Evolutionary conservation across 225 moss, liverwort and hornwort genomes (phyloP), one percentile per base, ranked within the genome.

Genomic region (Asterella californica): DNA sequence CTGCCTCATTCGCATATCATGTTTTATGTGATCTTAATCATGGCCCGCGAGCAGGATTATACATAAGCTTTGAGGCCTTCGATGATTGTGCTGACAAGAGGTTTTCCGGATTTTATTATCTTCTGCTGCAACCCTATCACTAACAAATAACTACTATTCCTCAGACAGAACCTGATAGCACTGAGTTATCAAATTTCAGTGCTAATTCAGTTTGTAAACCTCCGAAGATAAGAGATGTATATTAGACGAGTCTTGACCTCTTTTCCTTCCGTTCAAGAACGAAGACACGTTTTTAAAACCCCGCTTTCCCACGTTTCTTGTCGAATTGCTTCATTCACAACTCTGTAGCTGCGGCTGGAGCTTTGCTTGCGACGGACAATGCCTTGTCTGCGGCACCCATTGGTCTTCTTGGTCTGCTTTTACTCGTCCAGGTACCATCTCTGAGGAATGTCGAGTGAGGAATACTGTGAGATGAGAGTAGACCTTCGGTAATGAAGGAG

Each of bases 321-420:
- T 70, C 38, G 37, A 42, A 0, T 76, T 49, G 22, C 36, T 9
- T 25, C 30, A 21, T 30, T 34, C 6, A 42, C 42, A 7, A 15
- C n/a, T 29, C 15, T 76, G 77, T 81, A 96, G 91, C 92, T 33
- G 81, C 85, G 9, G 89, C 91, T 76, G 96, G 91, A 79, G 88
- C 88, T 30, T 54, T 92, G 21, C 29, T 78, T 4, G 90, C 86
- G 52, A 80, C 81, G 38, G 91, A 96, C 82, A 91, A 91, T 78
- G 36, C 87, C 50, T 86, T 94, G 45, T 81, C 89, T 79, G 94
- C 91, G 52, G 85, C 78, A 59, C 96, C 93, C 15, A 47, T 92
- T 69, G 96, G 94, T 47, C 89, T 96, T 84, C 82, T 96, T 24
- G 93, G 94, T 72, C 82, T 93, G 83, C 82, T 94, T 32, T 85